These are phyloP conservation scores for Acephala macrosclerotiorum DNA, from an alignment of 2,329 filamentous ascomycete genomes.

Conservation along the genomic window DNA sequence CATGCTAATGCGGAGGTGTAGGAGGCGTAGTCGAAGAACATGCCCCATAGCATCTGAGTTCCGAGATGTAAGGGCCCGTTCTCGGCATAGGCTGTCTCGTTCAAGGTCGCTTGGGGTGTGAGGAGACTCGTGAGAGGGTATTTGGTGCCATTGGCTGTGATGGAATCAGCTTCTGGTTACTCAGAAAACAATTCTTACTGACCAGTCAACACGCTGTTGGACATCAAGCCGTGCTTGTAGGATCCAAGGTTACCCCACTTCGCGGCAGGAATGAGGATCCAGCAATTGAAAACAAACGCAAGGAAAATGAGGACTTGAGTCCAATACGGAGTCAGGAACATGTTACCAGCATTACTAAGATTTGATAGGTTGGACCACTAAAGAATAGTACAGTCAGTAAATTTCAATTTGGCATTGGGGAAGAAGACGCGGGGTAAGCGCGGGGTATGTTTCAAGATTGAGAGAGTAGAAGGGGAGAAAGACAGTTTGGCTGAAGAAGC, in stretches of 20 bases:
- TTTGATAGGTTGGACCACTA: constrained; percentile 64
- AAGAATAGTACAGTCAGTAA: background rate
- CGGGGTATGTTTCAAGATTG: background rate
- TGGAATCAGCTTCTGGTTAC: constrained; percentile 5
- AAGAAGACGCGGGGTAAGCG: background rate
- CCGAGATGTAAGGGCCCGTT: constrained; percentile 63
- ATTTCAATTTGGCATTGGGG: background rate
- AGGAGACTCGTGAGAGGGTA: constrained; percentile 47
- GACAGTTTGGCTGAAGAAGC: background rate
- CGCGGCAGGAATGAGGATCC: constrained; percentile 64
- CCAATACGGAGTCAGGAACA: constrained; percentile 65
- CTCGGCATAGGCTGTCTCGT: constrained; percentile 52
- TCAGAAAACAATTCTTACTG: constrained; percentile 40
- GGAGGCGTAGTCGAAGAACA: constrained; percentile 67
- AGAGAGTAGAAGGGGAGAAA: background rate
- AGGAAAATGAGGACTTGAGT: constrained; percentile 62
- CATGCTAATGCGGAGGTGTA: constrained; percentile 65
- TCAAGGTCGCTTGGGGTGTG: constrained; percentile 43
- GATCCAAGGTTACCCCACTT: constrained; percentile 63
- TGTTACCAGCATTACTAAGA: constrained; percentile 48
- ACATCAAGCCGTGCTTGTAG: constrained; percentile 63
- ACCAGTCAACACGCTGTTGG: constrained; percentile 59
- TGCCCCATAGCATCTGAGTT: constrained; percentile 62
- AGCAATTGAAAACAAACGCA: constrained; percentile 62
- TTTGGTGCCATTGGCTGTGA: constrained; percentile 40